Base-by-base conservation (phyloP, 768 basidiomycete genomes). In the Mycena kentingensis region DNA sequence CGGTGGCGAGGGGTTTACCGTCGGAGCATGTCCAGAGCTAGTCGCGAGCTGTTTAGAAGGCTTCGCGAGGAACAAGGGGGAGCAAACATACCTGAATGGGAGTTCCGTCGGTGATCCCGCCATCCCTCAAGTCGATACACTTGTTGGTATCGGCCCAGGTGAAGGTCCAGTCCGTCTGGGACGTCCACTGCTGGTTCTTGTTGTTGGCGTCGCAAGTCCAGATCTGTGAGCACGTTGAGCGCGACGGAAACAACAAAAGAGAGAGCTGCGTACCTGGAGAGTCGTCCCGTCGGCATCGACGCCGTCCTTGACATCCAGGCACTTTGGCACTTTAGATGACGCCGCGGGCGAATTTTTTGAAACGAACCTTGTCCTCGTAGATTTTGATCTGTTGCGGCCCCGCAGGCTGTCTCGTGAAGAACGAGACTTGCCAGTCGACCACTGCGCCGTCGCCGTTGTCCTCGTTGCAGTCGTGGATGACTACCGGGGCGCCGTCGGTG, bases 301-400 rank as follows among this genome's bases (percentile, higher is more conserved):
- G 19, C 63, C 64, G 29, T 47, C 43, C 12, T 43, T 57, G 32
- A 64, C 61, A 29, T 64, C 64, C 27, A 65, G 35, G 31, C 64
- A 65, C 51, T 52, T 15, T n/a, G 42, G 16, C 28, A 36, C 11
- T 34, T 34, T 34, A 37, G 28, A 3, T 15, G 2, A 25, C 34
- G 25, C 19, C 11, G 35, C 16, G 10, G 24, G 10, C 21, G 25
- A n/a, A 27, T 15, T 24, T 8, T 25, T 13, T 18, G 11, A 37
- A n/a, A 10, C 43, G 28, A 15, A 46, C 51, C 45, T 52, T 52
- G 51, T 52, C 37, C 21, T 44, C 51, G 29, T 37, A 41, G 2
- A 46, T 34, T n/a, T 28, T 37, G 36, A 52, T 52, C 21, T 37
- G 45, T 44, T 52, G 51, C 12, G 51, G 45, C 25, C 44, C 45